Evolutionary conservation across 352 stramenopile genomes (phyloP).

Genomic region (Phytophthora agathidicida): DNA sequence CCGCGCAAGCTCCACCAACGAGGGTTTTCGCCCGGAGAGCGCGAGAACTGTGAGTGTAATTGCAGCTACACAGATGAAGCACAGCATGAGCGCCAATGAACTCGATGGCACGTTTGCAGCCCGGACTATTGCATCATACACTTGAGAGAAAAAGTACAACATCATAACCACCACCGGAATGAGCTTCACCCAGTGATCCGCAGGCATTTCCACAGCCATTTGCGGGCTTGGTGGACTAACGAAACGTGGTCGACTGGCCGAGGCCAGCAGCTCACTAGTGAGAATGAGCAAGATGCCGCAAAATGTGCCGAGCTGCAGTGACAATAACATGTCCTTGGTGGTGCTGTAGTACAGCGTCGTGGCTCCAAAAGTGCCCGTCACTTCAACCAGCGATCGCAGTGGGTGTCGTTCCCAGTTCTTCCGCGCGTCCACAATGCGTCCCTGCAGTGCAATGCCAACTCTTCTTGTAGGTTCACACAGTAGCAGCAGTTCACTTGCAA

Average conservation of each 20-base stretch:
- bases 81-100: constrained; percentile 45
- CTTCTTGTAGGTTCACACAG: constrained; percentile 68
- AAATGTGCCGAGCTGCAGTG: constrained; percentile 77
- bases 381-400: constrained; percentile 64
- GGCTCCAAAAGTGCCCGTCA: constrained; percentile 56
- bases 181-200: constrained; percentile 84
- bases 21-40: constrained; percentile 48
- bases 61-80: constrained; percentile 49
- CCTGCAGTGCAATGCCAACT: constrained; percentile 67
- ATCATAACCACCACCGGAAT: constrained; percentile 69
- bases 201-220: constrained; percentile 49
- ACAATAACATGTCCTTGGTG: constrained; percentile 62
- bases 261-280: constrained; percentile 52
- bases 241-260: constrained; percentile 19
- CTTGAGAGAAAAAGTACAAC: constrained; percentile 63
- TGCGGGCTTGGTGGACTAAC: constrained; percentile 29
- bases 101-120: constrained; percentile 46
- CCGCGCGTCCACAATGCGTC: constrained; percentile 70
- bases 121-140: constrained; percentile 55
- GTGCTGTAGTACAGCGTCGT: constrained; percentile 67
- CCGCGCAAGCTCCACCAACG: constrained; percentile 39
- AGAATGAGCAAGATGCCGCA: constrained; percentile 67
- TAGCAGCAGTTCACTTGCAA: constrained; percentile 78
- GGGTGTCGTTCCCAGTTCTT: constrained; percentile 71
- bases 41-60: constrained; percentile 54